Evolutionary conservation across 2,329 filamentous ascomycete genomes (phyloP), one percentile per base, ranked within the genome.

Genomic region (Verticillium tricorpus): DNA sequence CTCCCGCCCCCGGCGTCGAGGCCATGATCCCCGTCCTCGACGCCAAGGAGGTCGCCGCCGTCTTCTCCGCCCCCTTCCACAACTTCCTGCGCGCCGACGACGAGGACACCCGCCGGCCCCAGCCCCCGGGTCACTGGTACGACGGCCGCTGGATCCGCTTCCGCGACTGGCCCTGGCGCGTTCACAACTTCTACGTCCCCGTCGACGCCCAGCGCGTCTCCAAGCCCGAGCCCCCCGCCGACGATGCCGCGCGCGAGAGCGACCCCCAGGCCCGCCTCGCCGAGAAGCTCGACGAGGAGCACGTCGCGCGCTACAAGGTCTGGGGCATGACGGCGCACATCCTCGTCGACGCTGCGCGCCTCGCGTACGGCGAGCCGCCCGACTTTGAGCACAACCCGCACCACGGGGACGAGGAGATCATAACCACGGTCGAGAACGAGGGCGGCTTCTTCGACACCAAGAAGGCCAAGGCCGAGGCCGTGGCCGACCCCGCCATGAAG

Each of bases 281-380:
- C 3, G 77, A 78, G 63, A 69, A 74, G 64, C 68, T 82, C 17
- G 78, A 85, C 62, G 78, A 82, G 65, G 79, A 78, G 56, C 71
- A 78, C 64, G 71, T 75, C 4, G 79, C 79, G 2, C 81, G 90
- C 40, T 97, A 95, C 76, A 88, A 90, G 67, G 93, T 98, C 5
- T 97, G 93, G 85, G 94, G 94, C 17, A 94, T 98, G 92, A 98
- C 94, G 60, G 94, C 92, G 2, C 82, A 92, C 59, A 94, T 98
- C 60, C 74, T 97, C 60, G 91, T 97, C 5, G 94, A 98, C 76
- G 89, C 90, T 5, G 93, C 94, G 37, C 82, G 91, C 65, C 83
- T 96, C 19, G 94, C 93, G 22, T 98, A 95, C 73, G 89, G 78
- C 2, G 84, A 90, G 76, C 86, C 91, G 71, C 94, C 94, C 4